These are phyloP conservation scores for Oryza punctata DNA, from an alignment of 176 grass and related monocot genomes.

Conservation along the genomic window DNA sequence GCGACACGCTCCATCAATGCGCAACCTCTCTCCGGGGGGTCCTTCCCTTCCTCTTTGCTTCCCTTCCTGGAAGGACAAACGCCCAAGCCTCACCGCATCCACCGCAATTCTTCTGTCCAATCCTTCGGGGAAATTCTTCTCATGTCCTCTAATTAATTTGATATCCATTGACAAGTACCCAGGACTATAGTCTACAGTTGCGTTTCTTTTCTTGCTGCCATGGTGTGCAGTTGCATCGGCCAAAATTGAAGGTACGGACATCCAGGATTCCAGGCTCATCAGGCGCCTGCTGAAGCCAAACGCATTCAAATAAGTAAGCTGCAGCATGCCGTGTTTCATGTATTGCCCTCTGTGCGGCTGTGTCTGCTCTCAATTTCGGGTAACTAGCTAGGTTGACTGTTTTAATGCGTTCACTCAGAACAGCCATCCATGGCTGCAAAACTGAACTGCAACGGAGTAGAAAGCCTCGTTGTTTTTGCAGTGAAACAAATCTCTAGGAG, in stretches of 20 bases:
- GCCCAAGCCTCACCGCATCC: background rate
- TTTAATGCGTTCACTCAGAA: background rate
- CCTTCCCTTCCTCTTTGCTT: background rate
- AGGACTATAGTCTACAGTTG: background rate
- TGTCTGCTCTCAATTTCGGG: background rate
- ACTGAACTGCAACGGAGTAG: background rate
- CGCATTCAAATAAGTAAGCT: background rate
- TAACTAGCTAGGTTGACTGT: background rate
- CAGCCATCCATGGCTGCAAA: background rate
- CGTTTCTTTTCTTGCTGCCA: background rate
- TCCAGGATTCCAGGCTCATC: background rate
- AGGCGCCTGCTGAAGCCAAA: background rate
- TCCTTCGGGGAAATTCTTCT: background rate
- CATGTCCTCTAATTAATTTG: background rate
- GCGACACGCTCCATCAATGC: constrained; percentile 40
- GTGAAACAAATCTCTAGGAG: no score
- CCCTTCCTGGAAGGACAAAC: background rate
- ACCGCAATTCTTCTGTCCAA: background rate
- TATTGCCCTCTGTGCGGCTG: background rate
- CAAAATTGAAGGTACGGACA: background rate
- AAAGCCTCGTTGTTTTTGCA: background rate
- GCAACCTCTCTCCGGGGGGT: background rate
- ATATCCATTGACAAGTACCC: background rate
- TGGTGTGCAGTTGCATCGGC: background rate
- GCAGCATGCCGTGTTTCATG: background rate